Evolutionary conservation across 1,284 basidiomycete genomes (phyloP).

Genomic region (Sanguinoderma infundibulare): DNA sequence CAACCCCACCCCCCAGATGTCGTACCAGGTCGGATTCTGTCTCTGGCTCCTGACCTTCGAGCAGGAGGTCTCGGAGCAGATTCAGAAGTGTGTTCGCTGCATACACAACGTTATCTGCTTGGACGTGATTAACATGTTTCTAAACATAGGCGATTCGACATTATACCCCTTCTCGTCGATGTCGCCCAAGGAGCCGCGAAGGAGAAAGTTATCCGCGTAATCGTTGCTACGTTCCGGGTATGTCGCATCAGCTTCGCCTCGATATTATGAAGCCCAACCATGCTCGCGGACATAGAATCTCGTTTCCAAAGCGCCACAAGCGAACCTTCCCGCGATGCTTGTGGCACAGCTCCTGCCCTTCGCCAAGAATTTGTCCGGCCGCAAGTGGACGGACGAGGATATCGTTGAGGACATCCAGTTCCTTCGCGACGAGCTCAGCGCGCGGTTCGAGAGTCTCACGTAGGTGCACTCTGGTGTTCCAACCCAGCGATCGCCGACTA

Average conservation of each 20-base stretch:
- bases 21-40: constrained; percentile 91
- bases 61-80: constrained; percentile 79
- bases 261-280: background rate
- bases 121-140: background rate
- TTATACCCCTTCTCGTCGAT: constrained; percentile 87
- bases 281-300: constrained; percentile 67
- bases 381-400: constrained; percentile 96
- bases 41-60: constrained; percentile 96
- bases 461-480: constrained; percentile 47
- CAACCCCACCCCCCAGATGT: constrained; percentile 88
- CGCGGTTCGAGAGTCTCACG: constrained; percentile 89
- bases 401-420: constrained; percentile 91
- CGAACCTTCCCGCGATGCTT: constrained; percentile 92
- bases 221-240: constrained; percentile 90
- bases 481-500: background rate
- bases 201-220: constrained; percentile 97
- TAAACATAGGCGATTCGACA: constrained; percentile 76
- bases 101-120: background rate
- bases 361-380: constrained; percentile 78
- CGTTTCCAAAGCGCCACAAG: constrained; percentile 78
- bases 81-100: constrained; percentile 58
- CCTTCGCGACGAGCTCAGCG: constrained; percentile 81
- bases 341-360: constrained; percentile 88
- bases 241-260: background rate
- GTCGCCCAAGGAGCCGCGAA: constrained; percentile 92